A percentile compares a stretch with the other conserved stretches of the same genome.
These are phyloP conservation scores for Logfia minima DNA, from an alignment of 129 eudicot species.

Conservation along the genomic window DNA sequence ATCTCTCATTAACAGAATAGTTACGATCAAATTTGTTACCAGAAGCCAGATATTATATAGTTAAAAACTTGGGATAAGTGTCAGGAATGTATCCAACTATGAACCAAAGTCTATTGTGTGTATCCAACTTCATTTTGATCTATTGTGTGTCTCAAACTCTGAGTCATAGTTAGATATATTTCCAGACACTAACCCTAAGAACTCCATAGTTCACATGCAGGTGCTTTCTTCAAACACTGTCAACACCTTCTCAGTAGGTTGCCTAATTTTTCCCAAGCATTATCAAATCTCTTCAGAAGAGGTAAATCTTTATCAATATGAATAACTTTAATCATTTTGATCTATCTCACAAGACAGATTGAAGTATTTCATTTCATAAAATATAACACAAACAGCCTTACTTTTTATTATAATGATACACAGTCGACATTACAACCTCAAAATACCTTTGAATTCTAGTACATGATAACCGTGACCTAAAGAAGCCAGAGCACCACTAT, in stretches of 20 bases:
- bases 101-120: no score
- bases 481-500: background rate
- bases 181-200: no score
- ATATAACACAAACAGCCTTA: background rate
- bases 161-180: no score
- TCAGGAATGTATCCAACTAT: no score
- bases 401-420: no score
- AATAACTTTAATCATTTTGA: background rate
- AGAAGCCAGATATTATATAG: background rate
- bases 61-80: background rate
- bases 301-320: background rate
- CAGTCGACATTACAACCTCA: slow-evolving; percentile 8
- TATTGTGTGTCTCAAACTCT: no score
- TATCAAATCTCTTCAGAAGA: background rate
- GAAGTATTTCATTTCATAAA: background rate
- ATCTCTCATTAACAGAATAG: background rate
- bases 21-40: slow-evolving; percentile 12
- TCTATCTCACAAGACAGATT: slow-evolving; percentile 7
- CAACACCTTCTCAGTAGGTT: no score
- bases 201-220: background rate
- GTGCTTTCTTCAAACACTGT: background rate
- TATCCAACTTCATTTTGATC: no score
- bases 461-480: slow-evolving; percentile 8
- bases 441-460: background rate
- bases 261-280: background rate